phyloP scores from a whole-genome alignment of 1,284 basidiomycete species.

The Marasmius oreades region DNA sequence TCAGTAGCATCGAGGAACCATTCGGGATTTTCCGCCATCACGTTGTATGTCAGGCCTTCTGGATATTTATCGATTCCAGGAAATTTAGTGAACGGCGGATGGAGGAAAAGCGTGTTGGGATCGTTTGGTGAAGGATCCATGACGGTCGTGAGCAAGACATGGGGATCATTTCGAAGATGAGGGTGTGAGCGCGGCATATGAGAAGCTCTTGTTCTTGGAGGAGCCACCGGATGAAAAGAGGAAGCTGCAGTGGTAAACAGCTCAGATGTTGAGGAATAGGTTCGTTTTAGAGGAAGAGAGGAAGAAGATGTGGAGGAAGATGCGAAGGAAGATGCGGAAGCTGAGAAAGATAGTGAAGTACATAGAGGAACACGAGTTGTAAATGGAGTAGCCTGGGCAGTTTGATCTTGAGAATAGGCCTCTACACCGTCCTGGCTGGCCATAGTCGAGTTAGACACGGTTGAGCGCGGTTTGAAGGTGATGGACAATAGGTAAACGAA shows the following conservation, averaged over 20 bases:
- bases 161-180: conserved; percentile 26
- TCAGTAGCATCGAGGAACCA: conserved; percentile 74
- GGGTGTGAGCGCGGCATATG: conserved; percentile 3
- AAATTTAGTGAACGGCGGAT: conserved; percentile 64
- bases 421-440: neutral
- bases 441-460: neutral
- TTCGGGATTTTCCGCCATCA: conserved; percentile 66
- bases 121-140: conserved; percentile 67
- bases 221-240: conserved; percentile 42
- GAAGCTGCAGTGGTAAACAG: conserved; percentile 58
- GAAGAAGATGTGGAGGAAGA: conserved; percentile 17
- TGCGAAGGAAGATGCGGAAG: conserved; percentile 15
- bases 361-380: neutral
- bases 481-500: neutral
- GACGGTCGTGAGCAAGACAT: conserved; percentile 44
- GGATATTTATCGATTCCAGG: conserved; percentile 56
- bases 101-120: conserved; percentile 61
- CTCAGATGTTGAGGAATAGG: conserved; percentile 39
- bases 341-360: neutral
- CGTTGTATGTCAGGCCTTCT: conserved; percentile 63
- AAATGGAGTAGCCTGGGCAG: neutral
- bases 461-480: neutral
- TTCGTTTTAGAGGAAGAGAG: conserved; percentile 43
- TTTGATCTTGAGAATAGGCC: neutral
- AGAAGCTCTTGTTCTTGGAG: conserved; percentile 14